Conservation (phyloP, 1,139 yeast genomes). For the Suhomyces terraborum region DNA sequence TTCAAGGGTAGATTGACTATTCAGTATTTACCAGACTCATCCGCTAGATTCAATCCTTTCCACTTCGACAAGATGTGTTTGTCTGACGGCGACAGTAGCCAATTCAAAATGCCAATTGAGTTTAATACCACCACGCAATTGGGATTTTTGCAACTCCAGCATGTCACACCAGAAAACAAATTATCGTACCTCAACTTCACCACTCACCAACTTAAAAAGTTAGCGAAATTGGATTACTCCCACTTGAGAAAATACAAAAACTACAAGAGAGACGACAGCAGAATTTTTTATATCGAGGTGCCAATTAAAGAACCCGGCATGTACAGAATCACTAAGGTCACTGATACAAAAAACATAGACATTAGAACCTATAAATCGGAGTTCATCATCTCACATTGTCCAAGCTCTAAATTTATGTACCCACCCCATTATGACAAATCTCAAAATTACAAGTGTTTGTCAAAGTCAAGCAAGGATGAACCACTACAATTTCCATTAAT, state of each 20-base stretch:
- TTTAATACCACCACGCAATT: constrained; percentile 81
- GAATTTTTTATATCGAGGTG: constrained; percentile 51
- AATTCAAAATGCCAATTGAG: constrained; percentile 64
- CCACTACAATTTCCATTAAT: constrained; percentile 53
- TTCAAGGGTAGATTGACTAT: constrained; percentile 85
- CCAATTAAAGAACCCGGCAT: constrained; percentile 73
- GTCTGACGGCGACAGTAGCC: constrained; percentile 28
- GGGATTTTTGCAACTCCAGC: constrained; percentile 64
- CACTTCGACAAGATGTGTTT: constrained; percentile 62
- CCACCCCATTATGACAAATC: constrained; percentile 28
- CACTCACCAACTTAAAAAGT: constrained; percentile 52
- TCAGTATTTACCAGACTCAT: constrained; percentile 87
- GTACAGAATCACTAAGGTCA: constrained; percentile 65
- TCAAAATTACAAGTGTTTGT: constrained; percentile 61
- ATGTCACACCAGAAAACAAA: constrained; percentile 57
- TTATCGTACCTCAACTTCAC: constrained; percentile 55
- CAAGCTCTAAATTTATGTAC: constrained; percentile 56
- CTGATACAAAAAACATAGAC: constrained; percentile 63
- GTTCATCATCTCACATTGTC: constrained; percentile 74
- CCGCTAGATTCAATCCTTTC: constrained; percentile 81
- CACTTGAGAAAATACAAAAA: constrained; percentile 31
- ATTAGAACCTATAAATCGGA: constrained; percentile 68
- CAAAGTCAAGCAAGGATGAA: constrained; percentile 38
- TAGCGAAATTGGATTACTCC: constrained; percentile 44
- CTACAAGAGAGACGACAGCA: constrained; percentile 28